Conservation (phyloP, 2,329 filamentous ascomycete genomes). For the Claviceps digitariae region DNA sequence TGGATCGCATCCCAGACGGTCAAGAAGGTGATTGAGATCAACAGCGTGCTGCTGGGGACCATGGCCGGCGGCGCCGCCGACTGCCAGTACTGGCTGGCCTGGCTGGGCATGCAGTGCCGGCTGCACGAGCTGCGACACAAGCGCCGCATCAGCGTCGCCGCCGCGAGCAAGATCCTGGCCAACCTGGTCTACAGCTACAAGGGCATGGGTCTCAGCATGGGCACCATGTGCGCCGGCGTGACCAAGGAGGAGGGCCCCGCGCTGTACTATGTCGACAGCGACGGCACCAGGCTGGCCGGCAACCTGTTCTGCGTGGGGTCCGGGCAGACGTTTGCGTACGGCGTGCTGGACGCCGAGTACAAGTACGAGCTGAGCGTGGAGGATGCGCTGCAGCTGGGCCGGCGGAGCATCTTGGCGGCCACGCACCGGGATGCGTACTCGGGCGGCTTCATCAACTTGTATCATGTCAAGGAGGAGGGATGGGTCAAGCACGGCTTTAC, state of each 20-base stretch:
- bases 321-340: conserved; percentile 97
- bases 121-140: conserved; percentile 99
- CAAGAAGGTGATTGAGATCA: conserved; percentile 99
- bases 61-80: conserved; percentile 98
- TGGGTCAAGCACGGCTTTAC: conserved; percentile 99
- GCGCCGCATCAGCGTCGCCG: conserved; percentile 93
- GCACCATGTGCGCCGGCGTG: conserved; percentile 97
- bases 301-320: conserved; percentile 98
- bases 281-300: conserved; percentile 81
- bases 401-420: conserved; percentile 85
- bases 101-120: conserved; percentile 97
- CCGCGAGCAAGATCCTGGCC: conserved; percentile 94
- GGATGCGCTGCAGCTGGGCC: conserved; percentile 81
- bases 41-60: conserved; percentile 82
- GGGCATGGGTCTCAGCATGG: conserved; percentile 97
- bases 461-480: conserved; percentile 96
- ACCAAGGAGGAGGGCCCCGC: conserved; percentile 91
- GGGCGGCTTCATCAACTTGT: conserved; percentile 95
- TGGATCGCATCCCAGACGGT: conserved; percentile 99
- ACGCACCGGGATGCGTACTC: conserved; percentile 98
- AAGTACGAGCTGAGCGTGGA: conserved; percentile 74
- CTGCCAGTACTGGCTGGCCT: conserved; percentile 99
- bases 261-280: conserved; percentile 93
- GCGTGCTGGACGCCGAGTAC: conserved; percentile 94
- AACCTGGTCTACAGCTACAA: conserved; percentile 99